These are phyloP conservation scores for Prorocentrum cordatum DNA, from an alignment of 169 alveolate genomes.

Conservation along the genomic window DNA sequence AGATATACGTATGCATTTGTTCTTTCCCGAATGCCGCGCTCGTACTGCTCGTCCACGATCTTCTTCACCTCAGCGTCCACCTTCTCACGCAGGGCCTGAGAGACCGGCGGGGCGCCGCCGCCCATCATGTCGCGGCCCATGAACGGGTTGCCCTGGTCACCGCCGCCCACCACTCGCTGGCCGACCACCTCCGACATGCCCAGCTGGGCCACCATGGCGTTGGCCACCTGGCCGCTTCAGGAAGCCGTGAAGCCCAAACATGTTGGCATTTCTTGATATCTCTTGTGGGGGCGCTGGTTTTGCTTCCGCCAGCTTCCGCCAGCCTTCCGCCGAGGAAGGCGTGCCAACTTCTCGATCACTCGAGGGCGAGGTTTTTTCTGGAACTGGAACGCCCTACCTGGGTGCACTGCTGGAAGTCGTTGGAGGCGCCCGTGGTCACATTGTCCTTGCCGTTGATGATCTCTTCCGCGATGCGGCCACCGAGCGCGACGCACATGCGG, in stretches of 20 bases:
- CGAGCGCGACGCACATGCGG: constrained; percentile 90
- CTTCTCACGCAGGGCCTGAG: constrained; percentile 16
- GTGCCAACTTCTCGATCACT: no score
- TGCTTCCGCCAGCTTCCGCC: no score
- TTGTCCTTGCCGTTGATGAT: constrained; percentile 48
- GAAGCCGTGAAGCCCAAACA: no score
- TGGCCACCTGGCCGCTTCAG: constrained; percentile 44
- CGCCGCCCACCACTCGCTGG: constrained; percentile 31
- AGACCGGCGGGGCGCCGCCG: constrained; percentile 33
- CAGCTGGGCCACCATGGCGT: constrained; percentile 29
- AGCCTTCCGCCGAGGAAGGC: no score
- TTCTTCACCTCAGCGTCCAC: constrained; percentile 45
- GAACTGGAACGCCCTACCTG: no score
- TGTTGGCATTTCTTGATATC: no score
- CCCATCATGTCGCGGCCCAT: constrained; percentile 69
- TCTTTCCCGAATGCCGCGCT: no score
- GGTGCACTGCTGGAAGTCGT: constrained; percentile 67
- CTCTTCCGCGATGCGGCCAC: constrained; percentile 83
- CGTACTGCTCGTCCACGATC: constrained; percentile 59
- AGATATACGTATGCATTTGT: no score
- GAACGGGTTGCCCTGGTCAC: constrained; percentile 39
- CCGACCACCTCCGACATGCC: constrained; percentile 53
- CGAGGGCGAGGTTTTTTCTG: no score
- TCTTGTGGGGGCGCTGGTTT: no score
- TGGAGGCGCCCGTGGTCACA: constrained; percentile 65